phyloP scores from a whole-genome alignment of 2,329 filamentous ascomycete species.

The Madurella mycetomatis region DNA sequence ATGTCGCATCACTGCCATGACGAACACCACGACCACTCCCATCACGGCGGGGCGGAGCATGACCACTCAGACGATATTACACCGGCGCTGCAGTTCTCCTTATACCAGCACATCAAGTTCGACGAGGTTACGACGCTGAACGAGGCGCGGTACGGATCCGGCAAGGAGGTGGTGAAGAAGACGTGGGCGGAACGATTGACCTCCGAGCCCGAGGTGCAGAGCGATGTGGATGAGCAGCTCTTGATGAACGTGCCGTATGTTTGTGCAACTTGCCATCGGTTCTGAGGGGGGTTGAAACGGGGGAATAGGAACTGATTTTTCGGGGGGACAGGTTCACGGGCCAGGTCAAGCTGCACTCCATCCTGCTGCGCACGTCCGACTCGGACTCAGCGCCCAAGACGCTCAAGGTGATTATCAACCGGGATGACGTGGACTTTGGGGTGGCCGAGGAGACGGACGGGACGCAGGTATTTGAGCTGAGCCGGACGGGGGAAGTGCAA shows the following conservation, averaged over 20 bases:
- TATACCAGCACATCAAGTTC: conserved; percentile 92
- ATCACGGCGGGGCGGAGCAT: conserved; percentile 55
- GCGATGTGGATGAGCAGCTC: conserved; percentile 89
- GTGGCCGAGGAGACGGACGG: conserved; percentile 65
- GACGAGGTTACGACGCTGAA: conserved; percentile 80
- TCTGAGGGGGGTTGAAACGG: background rate
- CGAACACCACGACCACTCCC: conserved; percentile 36
- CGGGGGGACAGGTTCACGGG: conserved; percentile 68
- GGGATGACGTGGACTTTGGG: conserved; percentile 78
- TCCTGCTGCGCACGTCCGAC: conserved; percentile 76
- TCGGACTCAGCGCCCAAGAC: conserved; percentile 70
- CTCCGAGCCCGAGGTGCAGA: conserved; percentile 69
- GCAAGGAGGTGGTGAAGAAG: conserved; percentile 76
- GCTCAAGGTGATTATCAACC: conserved; percentile 83
- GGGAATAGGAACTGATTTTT: background rate
- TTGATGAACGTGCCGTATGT: conserved; percentile 83
- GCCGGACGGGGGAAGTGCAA: conserved; percentile 75
- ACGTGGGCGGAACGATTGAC: conserved; percentile 80
- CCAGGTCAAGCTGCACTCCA: conserved; percentile 86
- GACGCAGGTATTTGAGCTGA: conserved; percentile 72
- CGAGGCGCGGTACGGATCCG: conserved; percentile 64
- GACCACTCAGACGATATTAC: conserved; percentile 91
- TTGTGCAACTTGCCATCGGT: conserved; percentile 1
- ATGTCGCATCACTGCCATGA: conserved; percentile 45
- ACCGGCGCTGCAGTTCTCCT: conserved; percentile 81